Evolutionary conservation across 169 alveolate genomes (phyloP).

Genomic region (Plasmodium gaboni): DNA sequence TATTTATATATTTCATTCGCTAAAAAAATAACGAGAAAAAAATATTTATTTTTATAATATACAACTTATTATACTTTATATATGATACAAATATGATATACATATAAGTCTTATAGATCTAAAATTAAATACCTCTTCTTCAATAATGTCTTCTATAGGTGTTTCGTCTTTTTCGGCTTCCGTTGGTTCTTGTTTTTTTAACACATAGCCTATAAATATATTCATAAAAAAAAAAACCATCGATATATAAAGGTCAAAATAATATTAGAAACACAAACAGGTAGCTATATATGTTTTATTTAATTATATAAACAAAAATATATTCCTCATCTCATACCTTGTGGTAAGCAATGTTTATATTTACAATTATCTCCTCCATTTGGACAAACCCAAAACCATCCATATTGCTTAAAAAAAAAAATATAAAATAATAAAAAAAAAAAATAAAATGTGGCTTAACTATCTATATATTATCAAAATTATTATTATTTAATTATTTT

Average conservation of each 20-base stretch:
- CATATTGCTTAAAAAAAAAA: constrained; percentile 88
- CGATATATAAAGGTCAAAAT: no score
- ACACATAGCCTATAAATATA: constrained; percentile 77
- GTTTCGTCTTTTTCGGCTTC: constrained; percentile 88
- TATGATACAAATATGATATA: no score
- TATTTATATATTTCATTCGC: constrained; percentile 39
- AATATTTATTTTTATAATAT: not conserved
- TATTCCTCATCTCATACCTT: constrained; percentile 88
- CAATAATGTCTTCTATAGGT: constrained; percentile 94
- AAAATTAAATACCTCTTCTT: constrained; percentile 89
- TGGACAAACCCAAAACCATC: constrained; percentile 99
- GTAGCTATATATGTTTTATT: no score
- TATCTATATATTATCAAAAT: no score
- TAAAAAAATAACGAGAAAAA: not conserved
- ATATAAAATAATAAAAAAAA: no score
- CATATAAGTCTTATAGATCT: no score
- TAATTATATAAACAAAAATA: no score
- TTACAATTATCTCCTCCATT: constrained; percentile 98
- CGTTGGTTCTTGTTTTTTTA: constrained; percentile 76
- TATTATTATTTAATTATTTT: not conserved
- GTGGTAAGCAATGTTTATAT: constrained; percentile 98
- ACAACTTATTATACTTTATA: not conserved
- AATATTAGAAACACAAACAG: no score
- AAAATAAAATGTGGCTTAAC: no score
- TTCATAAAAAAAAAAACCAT: not conserved